Conservation (phyloP, 495 filamentous ascomycete genomes). For the Lindgomyces ingoldianus region DNA sequence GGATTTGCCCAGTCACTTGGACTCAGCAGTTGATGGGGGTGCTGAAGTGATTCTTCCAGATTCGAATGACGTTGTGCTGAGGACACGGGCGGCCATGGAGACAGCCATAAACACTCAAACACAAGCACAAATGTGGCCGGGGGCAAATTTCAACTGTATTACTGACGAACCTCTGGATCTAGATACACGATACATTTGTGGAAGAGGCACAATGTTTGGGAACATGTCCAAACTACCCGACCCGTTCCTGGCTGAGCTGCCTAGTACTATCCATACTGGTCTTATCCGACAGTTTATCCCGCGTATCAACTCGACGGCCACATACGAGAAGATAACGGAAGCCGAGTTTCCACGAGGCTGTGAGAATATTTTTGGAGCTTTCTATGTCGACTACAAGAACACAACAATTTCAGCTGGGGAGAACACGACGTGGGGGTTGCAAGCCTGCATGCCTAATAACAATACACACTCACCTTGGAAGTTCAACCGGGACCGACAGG, state of each 20-base stretch:
- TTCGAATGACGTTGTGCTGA: neutral
- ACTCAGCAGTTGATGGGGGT: neutral
- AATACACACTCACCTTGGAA: conserved; percentile 40
- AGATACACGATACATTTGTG: neutral
- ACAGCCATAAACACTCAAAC: conserved; percentile 30
- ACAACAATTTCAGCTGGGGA: neutral
- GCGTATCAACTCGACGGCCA: conserved; percentile 40
- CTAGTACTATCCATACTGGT: conserved; percentile 35
- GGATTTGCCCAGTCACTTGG: neutral
- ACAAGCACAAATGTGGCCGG: conserved; percentile 30
- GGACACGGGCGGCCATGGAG: conserved; percentile 19
- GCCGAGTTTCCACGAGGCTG: conserved; percentile 36
- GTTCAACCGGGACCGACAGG: conserved; percentile 39
- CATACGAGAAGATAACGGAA: conserved; percentile 29
- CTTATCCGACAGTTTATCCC: conserved; percentile 41
- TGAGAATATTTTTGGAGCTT: conserved; percentile 22
- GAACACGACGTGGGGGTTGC: conserved; percentile 23
- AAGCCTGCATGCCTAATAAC: conserved; percentile 39
- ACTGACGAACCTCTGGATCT: neutral
- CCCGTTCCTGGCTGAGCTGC: conserved; percentile 38
- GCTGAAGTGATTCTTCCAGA: neutral
- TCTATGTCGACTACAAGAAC: conserved; percentile 32
- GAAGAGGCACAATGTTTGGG: conserved; percentile 8
- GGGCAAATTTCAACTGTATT: neutral
- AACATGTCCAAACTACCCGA: conserved; percentile 26